Evolutionary conservation across 495 filamentous ascomycete species (phyloP).

Genomic region (Lasiosphaeria ovina): DNA sequence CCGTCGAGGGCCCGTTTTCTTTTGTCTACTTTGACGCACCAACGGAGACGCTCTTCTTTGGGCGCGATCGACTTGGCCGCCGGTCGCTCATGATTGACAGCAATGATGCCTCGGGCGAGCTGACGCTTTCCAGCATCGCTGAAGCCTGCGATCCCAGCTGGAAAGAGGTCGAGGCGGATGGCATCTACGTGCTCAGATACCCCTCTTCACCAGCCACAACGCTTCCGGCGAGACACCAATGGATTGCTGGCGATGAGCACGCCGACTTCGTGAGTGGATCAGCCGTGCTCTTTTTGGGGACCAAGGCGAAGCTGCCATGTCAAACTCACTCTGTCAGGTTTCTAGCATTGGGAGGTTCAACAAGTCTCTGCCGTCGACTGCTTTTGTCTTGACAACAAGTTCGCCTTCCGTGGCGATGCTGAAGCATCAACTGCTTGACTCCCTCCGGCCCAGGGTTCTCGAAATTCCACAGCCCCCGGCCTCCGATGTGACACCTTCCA

Average conservation of each 20-base stretch:
- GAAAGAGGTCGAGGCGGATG: conserved; percentile 79
- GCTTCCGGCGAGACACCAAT: conserved; percentile 16
- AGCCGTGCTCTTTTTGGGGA: conserved; percentile 4
- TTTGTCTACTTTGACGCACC: conserved; percentile 81
- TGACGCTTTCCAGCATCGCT: conserved; percentile 76
- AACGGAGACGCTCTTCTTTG: conserved; percentile 65
- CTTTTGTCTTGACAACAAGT: conserved; percentile 38
- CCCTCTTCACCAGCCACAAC: not conserved
- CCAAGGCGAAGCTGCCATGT: conserved; percentile 22
- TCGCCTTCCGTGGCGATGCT: conserved; percentile 58
- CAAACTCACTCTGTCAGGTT: conserved; percentile 51
- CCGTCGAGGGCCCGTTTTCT: conserved; percentile 81
- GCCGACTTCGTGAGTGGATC: conserved; percentile 42
- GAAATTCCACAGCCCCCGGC: conserved; percentile 61
- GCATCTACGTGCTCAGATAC: conserved; percentile 66
- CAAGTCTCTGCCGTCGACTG: conserved; percentile 43
- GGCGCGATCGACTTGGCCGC: conserved; percentile 80
- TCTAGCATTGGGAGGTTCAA: conserved; percentile 64
- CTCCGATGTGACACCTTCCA: conserved; percentile 14
- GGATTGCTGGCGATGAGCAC: conserved; percentile 18
- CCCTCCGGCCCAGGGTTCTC: conserved; percentile 62
- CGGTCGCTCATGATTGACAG: conserved; percentile 68
- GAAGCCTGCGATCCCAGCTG: conserved; percentile 57
- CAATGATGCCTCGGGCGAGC: conserved; percentile 38
- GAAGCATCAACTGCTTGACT: conserved; percentile 57